Evolutionary conservation across 306 rosid genomes (phyloP), one percentile per base, ranked within the genome.

Genomic region (Sphenostylis stenocarpa): DNA sequence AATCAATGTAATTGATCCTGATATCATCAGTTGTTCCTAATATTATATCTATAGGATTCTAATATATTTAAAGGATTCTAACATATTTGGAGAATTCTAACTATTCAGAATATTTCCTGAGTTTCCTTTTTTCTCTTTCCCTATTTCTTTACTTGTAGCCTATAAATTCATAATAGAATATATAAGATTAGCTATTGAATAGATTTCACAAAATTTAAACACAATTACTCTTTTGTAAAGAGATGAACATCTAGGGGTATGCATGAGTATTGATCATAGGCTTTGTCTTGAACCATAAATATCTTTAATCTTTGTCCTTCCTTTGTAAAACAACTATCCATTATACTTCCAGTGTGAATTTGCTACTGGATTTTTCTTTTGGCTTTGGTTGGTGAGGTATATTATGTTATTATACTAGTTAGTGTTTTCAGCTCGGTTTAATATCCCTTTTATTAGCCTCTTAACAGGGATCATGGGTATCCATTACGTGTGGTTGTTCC

Each of bases 391-490:
- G 78, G 48, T 26, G 20, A 75, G 24, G 26, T 39, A 19, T 75
- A 24, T 29, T 53, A 62, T 62, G 77, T 38, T 45, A 43, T 7
- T 55, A 41, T 68, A 12, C 78, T 61, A 43, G 48, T 76, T 39
- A 26, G 9, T 71, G 19, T 60, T 75, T 47, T 79, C 66, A 65
- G 51, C 70, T 77, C 21, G 8, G 51, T 77, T 66, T 74, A 69
- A 55, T 72, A 36, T 80, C 17, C 75, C 68, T 41, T 81, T 41
- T 67, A 69, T 62, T 73, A 95, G 98, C 53, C 84, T 79, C 96
- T 95, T 61, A 90, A 86, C 70, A 88, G 98, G 90, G 98, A 95
- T 89, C 98, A 95, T 41, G 98, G 98, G 19, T 92, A 88, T 85
- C 98, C 98, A 13, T 60, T 95, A 81, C 97, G 98, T 14, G 97